phyloP scores from a whole-genome alignment of 257 asterid genomes.

The Ligustrum vulgare region DNA sequence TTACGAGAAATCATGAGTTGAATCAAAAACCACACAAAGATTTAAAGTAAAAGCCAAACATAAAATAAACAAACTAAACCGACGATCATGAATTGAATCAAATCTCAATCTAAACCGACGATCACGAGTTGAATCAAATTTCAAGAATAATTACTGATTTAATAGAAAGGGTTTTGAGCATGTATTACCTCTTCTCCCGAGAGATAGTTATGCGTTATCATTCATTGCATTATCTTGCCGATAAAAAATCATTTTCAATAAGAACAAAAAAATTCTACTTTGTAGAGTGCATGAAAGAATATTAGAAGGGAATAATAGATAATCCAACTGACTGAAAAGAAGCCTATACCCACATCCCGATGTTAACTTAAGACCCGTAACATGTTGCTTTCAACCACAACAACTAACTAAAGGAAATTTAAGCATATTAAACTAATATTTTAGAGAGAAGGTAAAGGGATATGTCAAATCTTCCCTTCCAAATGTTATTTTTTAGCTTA shows the following conservation, averaged over 20 bases:
- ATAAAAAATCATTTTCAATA: conserved; percentile 10
- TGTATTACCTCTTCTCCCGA: too few relatives aligned
- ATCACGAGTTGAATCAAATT: too few relatives aligned
- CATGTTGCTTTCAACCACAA: not conserved
- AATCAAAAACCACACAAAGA: too few relatives aligned
- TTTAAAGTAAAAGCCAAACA: too few relatives aligned
- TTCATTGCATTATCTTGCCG: not conserved
- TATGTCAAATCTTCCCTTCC: not conserved
- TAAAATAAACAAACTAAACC: too few relatives aligned
- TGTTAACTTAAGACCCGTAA: not conserved
- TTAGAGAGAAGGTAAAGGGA: not conserved
- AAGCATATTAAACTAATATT: not conserved
- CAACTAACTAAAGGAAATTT: not conserved
- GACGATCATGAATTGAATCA: too few relatives aligned
- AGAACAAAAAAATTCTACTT: not conserved
- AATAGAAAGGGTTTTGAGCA: too few relatives aligned
- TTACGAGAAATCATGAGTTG: too few relatives aligned
- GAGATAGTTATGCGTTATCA: conserved; percentile 10
- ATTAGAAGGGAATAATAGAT: not conserved
- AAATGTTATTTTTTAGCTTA: not conserved
- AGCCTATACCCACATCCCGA: not conserved
- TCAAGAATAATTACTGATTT: too few relatives aligned
- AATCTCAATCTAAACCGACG: too few relatives aligned
- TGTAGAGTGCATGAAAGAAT: not conserved
- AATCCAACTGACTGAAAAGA: not conserved